A percentile compares a stretch with the other conserved stretches of the same genome.
Conservation (phyloP, 805 yeast species). For the Kazachstania africana region DNA sequence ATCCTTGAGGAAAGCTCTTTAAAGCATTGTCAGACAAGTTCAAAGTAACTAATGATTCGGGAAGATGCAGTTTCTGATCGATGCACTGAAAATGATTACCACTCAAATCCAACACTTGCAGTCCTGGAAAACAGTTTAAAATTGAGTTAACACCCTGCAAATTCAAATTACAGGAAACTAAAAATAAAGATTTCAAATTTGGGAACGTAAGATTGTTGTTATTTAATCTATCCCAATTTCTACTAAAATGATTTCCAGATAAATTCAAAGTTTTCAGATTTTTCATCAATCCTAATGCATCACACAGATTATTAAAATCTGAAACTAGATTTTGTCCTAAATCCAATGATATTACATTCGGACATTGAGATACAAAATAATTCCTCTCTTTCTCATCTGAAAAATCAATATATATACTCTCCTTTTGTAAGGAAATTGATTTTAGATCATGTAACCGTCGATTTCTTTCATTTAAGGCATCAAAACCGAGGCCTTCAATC, state of each 20-base stretch:
- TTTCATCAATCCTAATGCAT: conserved; percentile 19
- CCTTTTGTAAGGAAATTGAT: conserved; percentile 34
- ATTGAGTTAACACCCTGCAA: conserved; percentile 4
- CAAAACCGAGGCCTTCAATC: conserved; percentile 58
- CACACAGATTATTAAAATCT: conserved; percentile 29
- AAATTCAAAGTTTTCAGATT: conserved; percentile 11
- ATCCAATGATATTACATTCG: conserved; percentile 34
- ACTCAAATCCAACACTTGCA: conserved; percentile 13
- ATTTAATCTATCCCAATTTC: conserved; percentile 1
- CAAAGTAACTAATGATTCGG: no score
- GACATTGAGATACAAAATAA: no score
- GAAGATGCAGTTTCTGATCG: no score
- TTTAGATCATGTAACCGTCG: conserved; percentile 33
- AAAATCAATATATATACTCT: not conserved
- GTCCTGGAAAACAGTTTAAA: conserved; percentile 26
- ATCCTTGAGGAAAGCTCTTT: conserved; percentile 7
- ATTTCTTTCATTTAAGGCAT: conserved; percentile 38
- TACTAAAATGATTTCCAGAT: conserved; percentile 10
- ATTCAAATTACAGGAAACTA: conserved; percentile 15
- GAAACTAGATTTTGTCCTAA: conserved; percentile 47
- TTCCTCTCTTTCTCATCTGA: conserved; percentile 1
- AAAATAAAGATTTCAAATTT: conserved; percentile 10
- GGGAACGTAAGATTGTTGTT: conserved; percentile 1
- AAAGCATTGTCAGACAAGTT: no score
- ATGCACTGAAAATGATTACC: conserved; percentile 13